These are phyloP conservation scores for Wickerhamiella slavikovae DNA, from an alignment of 805 yeast genomes.

Conservation along the genomic window DNA sequence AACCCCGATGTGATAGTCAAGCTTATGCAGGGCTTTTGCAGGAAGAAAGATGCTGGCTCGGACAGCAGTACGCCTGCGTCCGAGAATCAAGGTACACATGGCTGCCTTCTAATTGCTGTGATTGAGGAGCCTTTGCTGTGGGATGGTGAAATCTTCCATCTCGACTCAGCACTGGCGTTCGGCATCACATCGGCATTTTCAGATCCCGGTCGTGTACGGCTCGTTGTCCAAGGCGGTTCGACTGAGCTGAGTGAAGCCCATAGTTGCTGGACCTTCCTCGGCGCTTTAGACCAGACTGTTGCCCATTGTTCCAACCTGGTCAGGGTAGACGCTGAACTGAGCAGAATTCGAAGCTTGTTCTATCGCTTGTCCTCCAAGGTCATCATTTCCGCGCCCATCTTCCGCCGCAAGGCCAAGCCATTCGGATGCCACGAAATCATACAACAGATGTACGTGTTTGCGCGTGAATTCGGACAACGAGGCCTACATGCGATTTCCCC, in stretches of 20 bases:
- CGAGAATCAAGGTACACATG: slow-evolving; percentile 21
- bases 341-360: slow-evolving; percentile 41
- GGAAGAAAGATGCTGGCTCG: slow-evolving; percentile 10
- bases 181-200: slow-evolving; percentile 26
- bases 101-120: slow-evolving; percentile 52
- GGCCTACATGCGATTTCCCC: slow-evolving; percentile 45
- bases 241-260: slow-evolving; percentile 27
- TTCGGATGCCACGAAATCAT: slow-evolving; percentile 57
- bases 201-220: slow-evolving; percentile 44
- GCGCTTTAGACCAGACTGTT: slow-evolving; percentile 4
- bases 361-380: slow-evolving; percentile 47
- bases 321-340: slow-evolving; percentile 52
- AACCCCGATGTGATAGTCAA: slow-evolving; percentile 18
- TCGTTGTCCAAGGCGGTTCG: slow-evolving; percentile 53
- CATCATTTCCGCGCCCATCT: slow-evolving; percentile 35
- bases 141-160: slow-evolving; percentile 59
- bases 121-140: slow-evolving; percentile 75
- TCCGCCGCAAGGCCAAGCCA: slow-evolving; percentile 34
- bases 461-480: slow-evolving; percentile 63
- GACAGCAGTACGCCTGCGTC: slow-evolving; percentile 1
- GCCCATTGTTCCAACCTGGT: slow-evolving; percentile 40
- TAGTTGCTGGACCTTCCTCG: slow-evolving; percentile 4
- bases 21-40: slow-evolving; percentile 16
- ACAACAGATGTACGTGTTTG: slow-evolving; percentile 53
- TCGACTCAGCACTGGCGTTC: too few relatives aligned